Evolutionary conservation across 148 eudicot genomes (phyloP), one percentile per base, ranked within the genome.

Genomic region (Suaeda aralocaspica): DNA sequence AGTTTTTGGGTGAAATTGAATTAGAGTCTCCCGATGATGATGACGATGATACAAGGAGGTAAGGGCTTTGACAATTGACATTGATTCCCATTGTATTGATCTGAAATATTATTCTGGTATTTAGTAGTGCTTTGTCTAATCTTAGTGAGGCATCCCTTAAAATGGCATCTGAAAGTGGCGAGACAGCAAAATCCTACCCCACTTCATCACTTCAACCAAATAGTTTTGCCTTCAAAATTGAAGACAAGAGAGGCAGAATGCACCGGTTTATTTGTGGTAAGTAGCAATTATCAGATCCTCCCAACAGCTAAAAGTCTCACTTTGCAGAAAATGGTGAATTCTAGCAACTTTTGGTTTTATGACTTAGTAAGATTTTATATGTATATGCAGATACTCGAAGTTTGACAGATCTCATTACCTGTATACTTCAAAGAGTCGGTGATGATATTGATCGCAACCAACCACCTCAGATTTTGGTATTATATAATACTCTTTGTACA

Each of bases 1-100:
- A 86, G 29, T 94, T 94, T 77, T 94, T 96, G 97, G 99, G 91
- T 70, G 97, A 95, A 21, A 87, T 93, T 92, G 86, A 78, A 46
- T 82, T 85, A 68, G 74, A 77, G 72, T 85, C 87, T 72, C 60
- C 68, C 51, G 95, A 85, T 72, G 97, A 94, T 46, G 96, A 88
- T 5, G 95, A 36, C n/a, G n/a, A 89, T 4, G 99, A 94, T 63
- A 72, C 84, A 50, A 80, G 84, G 66, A 91, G 98, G 98, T 87
- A 81, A 65, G 70, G 66, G 52, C 44, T 72, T 79, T 72, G 29
- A 50, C 18, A n/a, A 70, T 79, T 72, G 29, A 50, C 18, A n/a
- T 24, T 51, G 29, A 48, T 8, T 7, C 53, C 21, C 53, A 24
- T 59, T 50, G 4, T 30, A 41, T 50, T 63, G n/a, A 24, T 28